phyloP scores from a whole-genome alignment of 2,329 filamentous ascomycete genomes.

The Penicillium olsonii region DNA sequence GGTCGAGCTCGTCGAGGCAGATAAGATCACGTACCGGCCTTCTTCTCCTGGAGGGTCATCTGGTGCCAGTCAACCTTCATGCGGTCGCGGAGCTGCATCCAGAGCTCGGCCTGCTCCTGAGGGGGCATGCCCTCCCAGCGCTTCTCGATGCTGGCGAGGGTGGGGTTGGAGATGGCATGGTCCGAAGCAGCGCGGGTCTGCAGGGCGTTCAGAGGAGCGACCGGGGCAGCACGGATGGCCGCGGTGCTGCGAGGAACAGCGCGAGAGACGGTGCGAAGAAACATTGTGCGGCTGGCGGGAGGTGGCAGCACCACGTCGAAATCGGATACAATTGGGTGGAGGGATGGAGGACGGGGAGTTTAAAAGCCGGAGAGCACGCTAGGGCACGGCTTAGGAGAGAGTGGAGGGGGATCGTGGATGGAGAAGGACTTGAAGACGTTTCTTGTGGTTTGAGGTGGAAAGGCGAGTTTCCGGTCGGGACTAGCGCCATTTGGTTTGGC shows the following conservation, averaged over 20 bases:
- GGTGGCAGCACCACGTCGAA: conserved; percentile 30
- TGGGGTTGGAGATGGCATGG: conserved; percentile 97
- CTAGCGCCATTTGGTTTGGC: conserved; percentile 38
- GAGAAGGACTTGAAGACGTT: conserved; percentile 34
- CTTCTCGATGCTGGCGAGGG: conserved; percentile 97
- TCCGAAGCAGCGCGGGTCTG: conserved; percentile 63
- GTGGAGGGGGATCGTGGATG: conserved; percentile 35
- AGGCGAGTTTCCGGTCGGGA: conserved; percentile 37
- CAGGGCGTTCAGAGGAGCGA: conserved; percentile 47
- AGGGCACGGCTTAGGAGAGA: conserved; percentile 29
- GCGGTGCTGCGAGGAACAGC: conserved; percentile 47
- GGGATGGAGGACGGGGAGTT: conserved; percentile 17
- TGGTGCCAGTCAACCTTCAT: conserved; percentile 99
- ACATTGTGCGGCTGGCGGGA: conserved; percentile 44
- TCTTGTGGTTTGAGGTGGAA: conserved; percentile 44
- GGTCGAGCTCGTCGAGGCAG: neutral
- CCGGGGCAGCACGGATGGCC: conserved; percentile 40
- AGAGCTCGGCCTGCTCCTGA: conserved; percentile 98
- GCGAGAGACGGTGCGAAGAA: conserved; percentile 49
- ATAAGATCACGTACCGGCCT: conserved; percentile 75
- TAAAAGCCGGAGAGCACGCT: conserved; percentile 27
- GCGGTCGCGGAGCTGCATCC: conserved; percentile 96
- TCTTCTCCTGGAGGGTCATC: conserved; percentile 96
- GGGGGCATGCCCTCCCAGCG: conserved; percentile 97
- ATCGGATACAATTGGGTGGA: conserved; percentile 30